Conservation (phyloP, 768 basidiomycete species). For the Hemileccinum rubropunctum region DNA sequence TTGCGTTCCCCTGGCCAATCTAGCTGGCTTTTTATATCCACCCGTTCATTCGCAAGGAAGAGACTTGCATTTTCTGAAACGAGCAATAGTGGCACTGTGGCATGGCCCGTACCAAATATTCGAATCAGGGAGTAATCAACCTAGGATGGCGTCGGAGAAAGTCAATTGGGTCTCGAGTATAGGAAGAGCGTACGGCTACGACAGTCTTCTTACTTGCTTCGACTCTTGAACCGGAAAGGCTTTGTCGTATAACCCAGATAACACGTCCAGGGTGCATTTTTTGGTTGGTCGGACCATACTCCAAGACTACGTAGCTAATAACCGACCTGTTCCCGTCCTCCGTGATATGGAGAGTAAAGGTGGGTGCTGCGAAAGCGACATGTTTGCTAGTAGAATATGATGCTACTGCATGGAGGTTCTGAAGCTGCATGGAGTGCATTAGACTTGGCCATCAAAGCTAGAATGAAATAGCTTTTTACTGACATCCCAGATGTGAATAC, state of each 20-base stretch:
- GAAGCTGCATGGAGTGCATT: conserved; percentile 41
- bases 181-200: conserved; percentile 40
- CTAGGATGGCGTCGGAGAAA: conserved; percentile 31
- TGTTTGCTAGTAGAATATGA: conserved; percentile 73
- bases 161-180: conserved; percentile 5
- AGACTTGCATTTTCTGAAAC: conserved; percentile 34
- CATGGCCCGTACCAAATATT: conserved; percentile 33
- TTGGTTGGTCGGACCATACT: conserved; percentile 43
- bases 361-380: conserved; percentile 56
- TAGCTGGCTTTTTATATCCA: conserved; percentile 24
- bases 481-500: conserved; percentile 74
- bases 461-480: conserved; percentile 21
- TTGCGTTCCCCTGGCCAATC: conserved; percentile 26
- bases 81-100: conserved; percentile 29
- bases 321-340: conserved; percentile 36
- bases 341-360: conserved; percentile 41
- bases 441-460: conserved; percentile 2
- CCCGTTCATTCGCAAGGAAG: conserved; percentile 28
- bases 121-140: conserved; percentile 40
- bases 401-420: conserved; percentile 59
- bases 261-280: conserved; percentile 43
- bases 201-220: conserved; percentile 39
- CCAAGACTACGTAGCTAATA: conserved; percentile 56
- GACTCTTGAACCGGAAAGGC: conserved; percentile 35
- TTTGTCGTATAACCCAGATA: conserved; percentile 63